phyloP scores from a whole-genome alignment of 164 flowering plant genomes.

The Vitis rupestris region DNA sequence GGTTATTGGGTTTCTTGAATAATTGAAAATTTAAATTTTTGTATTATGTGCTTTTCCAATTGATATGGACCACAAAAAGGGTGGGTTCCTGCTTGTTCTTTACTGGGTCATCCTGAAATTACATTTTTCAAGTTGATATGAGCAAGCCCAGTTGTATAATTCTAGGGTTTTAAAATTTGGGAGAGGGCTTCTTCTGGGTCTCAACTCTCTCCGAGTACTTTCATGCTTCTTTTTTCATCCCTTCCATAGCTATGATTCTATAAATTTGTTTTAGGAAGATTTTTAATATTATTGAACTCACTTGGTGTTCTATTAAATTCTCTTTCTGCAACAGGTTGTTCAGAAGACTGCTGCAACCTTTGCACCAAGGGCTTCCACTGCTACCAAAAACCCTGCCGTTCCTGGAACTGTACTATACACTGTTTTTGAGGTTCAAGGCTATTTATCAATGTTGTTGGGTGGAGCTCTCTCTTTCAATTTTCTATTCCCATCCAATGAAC shows the following conservation, averaged over 20 bases:
- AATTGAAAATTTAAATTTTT: too few species aligned
- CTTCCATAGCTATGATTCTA: too few species aligned
- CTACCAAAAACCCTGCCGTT: conserved; percentile 85
- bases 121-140: background rate
- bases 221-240: too few species aligned
- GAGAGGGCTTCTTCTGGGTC: too few species aligned
- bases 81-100: too few species aligned
- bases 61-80: too few species aligned
- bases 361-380: conserved; percentile 97
- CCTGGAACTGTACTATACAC: conserved; percentile 81
- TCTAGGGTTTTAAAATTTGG: background rate
- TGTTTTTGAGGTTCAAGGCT: conserved; percentile 93
- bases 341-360: conserved; percentile 96
- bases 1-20: background rate
- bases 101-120: too few species aligned
- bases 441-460: conserved; percentile 81
- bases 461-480: conserved; percentile 94
- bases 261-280: too few species aligned
- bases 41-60: too few species aligned
- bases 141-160: background rate
- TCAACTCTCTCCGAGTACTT: too few species aligned
- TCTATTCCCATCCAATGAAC: conserved; percentile 87
- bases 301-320: background rate
- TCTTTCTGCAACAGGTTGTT: conserved; percentile 53
- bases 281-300: too few species aligned